Base-by-base conservation (phyloP, 2,329 filamentous ascomycete species). In the Epichloe bromicola region DNA sequence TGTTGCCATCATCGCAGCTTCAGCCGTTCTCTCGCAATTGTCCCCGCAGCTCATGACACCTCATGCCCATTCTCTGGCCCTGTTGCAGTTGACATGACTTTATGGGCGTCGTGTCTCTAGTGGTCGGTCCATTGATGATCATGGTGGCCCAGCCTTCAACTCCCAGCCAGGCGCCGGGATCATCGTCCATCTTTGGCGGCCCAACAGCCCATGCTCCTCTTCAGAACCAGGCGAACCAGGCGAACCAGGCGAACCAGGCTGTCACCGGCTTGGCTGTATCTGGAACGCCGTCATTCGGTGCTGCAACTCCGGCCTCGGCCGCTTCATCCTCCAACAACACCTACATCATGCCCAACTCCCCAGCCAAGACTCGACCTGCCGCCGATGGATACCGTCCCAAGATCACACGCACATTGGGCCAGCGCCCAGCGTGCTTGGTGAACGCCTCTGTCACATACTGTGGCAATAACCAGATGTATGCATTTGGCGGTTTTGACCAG, bases 371-470 rank as follows among this genome's bases (percentile, higher is more conserved):
- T 59, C 75, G 79, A 52, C 72, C 75, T 19, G 75, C 75, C 53
- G 74, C 75, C 51, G 88, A 94, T 63, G 82, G 82, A 56, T 94
- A 95, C 68, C 83, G 85, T 47, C 91, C 91, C 37, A 86, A 84
- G 64, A 86, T 95, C 54, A 91, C 79, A 38, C 82, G 84, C 60
- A 87, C 85, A 12, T 73, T 86, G 46, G 86, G 86, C 45, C 83
- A 88, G 68, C 81, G 90, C 58, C 93, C 93, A 38, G 90, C 93
- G 37, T 97, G 91, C 64, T 76, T 98, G 47, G 91, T 98, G 58
- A 98, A 98, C 73, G 93, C 93, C 49, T 97, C 93, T 1, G 91
- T 97, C 54, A 98, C 93, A n/a, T 96, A 95, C 67, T 95, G 93
- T 62, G 90, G 90, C 53, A 93, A 95, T 70, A 93, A 97, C 65